Evolutionary conservation across 345 rosid genomes (phyloP).

Genomic region (Raphanus sativus): DNA sequence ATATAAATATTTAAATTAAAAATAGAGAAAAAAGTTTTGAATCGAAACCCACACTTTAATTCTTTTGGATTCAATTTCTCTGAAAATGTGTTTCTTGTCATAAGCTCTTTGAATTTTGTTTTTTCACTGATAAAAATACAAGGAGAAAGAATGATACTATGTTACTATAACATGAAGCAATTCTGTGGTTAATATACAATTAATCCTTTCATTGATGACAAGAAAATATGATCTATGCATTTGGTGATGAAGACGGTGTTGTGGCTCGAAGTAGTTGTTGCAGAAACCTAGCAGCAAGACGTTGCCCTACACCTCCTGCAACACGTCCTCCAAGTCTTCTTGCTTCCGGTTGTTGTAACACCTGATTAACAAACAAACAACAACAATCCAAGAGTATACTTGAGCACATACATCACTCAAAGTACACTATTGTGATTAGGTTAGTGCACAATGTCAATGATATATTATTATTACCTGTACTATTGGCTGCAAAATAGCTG

Average conservation of each 20-base stretch:
- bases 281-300: slow-evolving; percentile 84
- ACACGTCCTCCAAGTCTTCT: slow-evolving; percentile 73
- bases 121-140: background rate
- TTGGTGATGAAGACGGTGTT: slow-evolving; percentile 48
- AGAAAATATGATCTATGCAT: slow-evolving; percentile 32
- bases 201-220: slow-evolving; percentile 8
- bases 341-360: slow-evolving; percentile 85
- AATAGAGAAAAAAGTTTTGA: too few relatives aligned
- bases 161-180: slow-evolving; percentile 30
- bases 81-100: background rate
- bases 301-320: slow-evolving; percentile 75
- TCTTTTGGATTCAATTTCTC: background rate
- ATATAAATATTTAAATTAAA: too few relatives aligned
- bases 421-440: background rate
- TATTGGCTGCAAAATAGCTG: slow-evolving; percentile 71
- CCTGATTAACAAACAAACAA: slow-evolving; percentile 48
- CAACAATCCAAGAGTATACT: background rate
- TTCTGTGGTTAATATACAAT: slow-evolving; percentile 39
- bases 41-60: too few relatives aligned
- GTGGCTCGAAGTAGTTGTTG: slow-evolving; percentile 74
- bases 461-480: slow-evolving; percentile 54
- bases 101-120: background rate
- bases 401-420: background rate
- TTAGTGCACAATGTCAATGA: background rate
- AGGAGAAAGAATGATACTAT: slow-evolving; percentile 34